Conservation (phyloP, 345 rosid genomes). For the Viola odorata region DNA sequence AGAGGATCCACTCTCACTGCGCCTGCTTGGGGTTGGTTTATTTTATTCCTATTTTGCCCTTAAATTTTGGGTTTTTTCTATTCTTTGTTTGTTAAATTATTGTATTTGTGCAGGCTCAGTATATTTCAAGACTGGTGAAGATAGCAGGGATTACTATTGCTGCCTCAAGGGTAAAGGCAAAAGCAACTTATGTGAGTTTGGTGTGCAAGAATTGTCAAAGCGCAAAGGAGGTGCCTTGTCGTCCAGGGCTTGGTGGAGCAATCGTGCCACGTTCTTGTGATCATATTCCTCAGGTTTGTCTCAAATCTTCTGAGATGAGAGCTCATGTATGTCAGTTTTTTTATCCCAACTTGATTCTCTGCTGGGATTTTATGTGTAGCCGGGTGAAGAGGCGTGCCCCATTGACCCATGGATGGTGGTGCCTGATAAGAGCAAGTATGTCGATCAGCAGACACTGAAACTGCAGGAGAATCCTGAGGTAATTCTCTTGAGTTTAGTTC, state of each 20-base stretch:
- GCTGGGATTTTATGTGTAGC: constrained; percentile 33
- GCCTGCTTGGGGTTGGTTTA: constrained; percentile 70
- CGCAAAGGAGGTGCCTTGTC: constrained; percentile 68
- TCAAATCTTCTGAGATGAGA: background rate
- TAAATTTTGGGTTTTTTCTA: background rate
- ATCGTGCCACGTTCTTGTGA: constrained; percentile 93
- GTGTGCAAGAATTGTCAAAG: constrained; percentile 84
- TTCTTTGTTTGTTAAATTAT: background rate
- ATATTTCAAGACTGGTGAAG: constrained; percentile 78
- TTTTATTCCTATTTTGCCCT: background rate
- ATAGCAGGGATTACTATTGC: constrained; percentile 89
- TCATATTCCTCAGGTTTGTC: constrained; percentile 77
- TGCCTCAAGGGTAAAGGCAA: constrained; percentile 94
- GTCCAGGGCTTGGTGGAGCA: constrained; percentile 97
- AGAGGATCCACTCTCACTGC: constrained; percentile 78
- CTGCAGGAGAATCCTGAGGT: constrained; percentile 98
- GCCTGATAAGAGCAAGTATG: constrained; percentile 91
- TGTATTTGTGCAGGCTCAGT: constrained; percentile 53
- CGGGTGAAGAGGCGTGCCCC: constrained; percentile 91
- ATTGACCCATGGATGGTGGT: constrained; percentile 95
- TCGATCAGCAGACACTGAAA: constrained; percentile 93
- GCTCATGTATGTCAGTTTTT: background rate
- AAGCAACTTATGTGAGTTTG: constrained; percentile 79
- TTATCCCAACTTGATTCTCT: background rate
- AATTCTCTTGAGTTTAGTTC: constrained; percentile 9